Evolutionary conservation across 1,284 basidiomycete genomes (phyloP), one percentile per base, ranked within the genome.

Genomic region (Pseudomicrostroma phylloplanum): DNA sequence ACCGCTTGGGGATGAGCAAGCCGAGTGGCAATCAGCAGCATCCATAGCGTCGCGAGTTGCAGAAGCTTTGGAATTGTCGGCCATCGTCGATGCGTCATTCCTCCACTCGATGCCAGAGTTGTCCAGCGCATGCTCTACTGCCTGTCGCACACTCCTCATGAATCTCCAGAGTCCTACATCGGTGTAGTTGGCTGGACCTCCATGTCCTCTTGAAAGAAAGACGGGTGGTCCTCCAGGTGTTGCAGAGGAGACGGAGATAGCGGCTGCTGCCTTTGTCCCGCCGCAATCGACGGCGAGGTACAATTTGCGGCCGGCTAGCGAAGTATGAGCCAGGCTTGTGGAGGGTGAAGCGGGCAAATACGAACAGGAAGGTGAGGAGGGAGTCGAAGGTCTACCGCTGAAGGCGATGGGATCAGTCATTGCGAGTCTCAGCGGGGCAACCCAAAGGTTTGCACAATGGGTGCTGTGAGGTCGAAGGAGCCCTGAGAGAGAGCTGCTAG

Each of bases 271-370:
- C 46, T 64, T 66, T 25, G 71, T 64, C 1, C 70, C 71, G 1
- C 71, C 71, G 25, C 71, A 70, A 59, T 73, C 71, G 25, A 73
- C 65, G 13, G 62, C 66, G 25, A 71, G 63, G 51, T 67, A 69
- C 58, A 66, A 55, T 30, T 63, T n/a, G 12, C 57, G 58, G 25
- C 57, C 42, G 21, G 15, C 17, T 21, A 48, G 17, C 17, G 43
- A 21, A 48, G 15, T 48, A 17, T 6, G 3, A 48, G 43, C 15
- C 17, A 21, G 12, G 43, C 43, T 12, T 21, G 6, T n/a, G 6
- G 43, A 48, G 43, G 17, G 43, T n/a, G 43, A 48, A 13, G 43
- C 30, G 9, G 30, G 9, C 30, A 36, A 36, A 36, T 3, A 36
- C 4, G 30, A 36, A 9, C 4, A 36, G 3, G 30, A 36, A 36